Evolutionary conservation across 805 yeast species (phyloP).

Genomic region (Pichia nanzhaoensis): DNA sequence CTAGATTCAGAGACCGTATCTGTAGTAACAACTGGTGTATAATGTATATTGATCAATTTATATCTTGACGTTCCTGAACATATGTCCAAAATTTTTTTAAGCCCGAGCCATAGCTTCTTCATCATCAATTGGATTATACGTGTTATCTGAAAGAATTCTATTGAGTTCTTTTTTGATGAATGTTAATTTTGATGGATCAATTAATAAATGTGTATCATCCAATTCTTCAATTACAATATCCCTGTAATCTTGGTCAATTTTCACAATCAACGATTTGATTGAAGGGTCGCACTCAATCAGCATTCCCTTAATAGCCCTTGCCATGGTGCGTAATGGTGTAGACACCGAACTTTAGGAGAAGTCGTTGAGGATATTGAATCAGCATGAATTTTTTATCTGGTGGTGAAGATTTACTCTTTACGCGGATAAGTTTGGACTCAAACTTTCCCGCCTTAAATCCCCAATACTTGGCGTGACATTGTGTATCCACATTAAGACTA

Average conservation of each 20-base stretch:
- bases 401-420: too few species aligned
- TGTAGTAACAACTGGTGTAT: constrained; percentile 37
- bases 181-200: constrained; percentile 70
- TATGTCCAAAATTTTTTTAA: not conserved
- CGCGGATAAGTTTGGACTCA: too few species aligned
- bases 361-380: too few species aligned
- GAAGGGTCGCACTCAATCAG: constrained; percentile 75
- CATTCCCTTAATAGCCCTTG: constrained; percentile 51
- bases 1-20: not conserved
- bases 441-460: too few species aligned
- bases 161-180: constrained; percentile 74
- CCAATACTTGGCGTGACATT: too few species aligned
- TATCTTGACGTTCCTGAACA: too few species aligned
- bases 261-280: constrained; percentile 75
- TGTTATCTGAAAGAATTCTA: constrained; percentile 68
- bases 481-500: too few species aligned
- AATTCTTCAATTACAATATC: constrained; percentile 73
- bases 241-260: constrained; percentile 68
- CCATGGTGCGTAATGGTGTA: constrained; percentile 30
- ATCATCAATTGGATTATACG: constrained; percentile 78
- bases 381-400: not conserved
- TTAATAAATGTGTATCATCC: constrained; percentile 84
- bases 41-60: not conserved
- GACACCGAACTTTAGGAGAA: too few species aligned
- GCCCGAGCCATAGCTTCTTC: constrained; percentile 36